A percentile compares a stretch with the other conserved stretches of the same genome.
Conservation (phyloP, 495 filamentous ascomycete species). For the Evernia prunastri region DNA sequence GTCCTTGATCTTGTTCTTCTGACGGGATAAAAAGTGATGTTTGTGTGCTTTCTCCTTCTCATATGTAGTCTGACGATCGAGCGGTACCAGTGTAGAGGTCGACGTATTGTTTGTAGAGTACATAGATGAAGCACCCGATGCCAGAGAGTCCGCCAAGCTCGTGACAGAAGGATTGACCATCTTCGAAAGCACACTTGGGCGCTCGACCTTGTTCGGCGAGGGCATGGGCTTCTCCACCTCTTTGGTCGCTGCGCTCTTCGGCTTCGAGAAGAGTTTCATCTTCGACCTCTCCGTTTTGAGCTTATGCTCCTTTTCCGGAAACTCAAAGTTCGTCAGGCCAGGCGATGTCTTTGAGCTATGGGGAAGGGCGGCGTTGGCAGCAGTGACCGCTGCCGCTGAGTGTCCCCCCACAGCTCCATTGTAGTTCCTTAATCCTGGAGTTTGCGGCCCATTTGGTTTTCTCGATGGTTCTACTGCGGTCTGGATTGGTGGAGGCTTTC, state of each 20-base stretch:
- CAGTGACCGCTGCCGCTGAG: constrained; percentile 65
- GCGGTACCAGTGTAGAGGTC: constrained; percentile 63
- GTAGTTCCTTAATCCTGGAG: constrained; percentile 45
- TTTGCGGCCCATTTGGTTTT: constrained; percentile 38
- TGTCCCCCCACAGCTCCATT: constrained; percentile 64
- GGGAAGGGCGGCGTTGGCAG: constrained; percentile 83
- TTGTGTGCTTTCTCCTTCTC: constrained; percentile 55
- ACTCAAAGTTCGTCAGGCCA: constrained; percentile 32
- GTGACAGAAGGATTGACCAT: constrained; percentile 71
- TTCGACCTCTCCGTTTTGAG: constrained; percentile 73
- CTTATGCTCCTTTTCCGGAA: constrained; percentile 55
- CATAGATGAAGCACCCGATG: constrained; percentile 59
- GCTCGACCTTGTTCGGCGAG: constrained; percentile 73
- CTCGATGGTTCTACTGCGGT: constrained; percentile 42
- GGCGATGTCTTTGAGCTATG: constrained; percentile 51
- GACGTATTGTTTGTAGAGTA: constrained; percentile 82
- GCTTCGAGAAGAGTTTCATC: constrained; percentile 87
- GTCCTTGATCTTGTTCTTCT: constrained; percentile 84
- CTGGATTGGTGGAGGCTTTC: constrained; percentile 49
- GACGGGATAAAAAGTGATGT: constrained; percentile 80
- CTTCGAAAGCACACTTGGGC: constrained; percentile 50
- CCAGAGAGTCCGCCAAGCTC: constrained; percentile 59
- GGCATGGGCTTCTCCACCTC: constrained; percentile 55
- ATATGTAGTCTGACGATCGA: constrained; percentile 34
- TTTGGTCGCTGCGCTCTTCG: constrained; percentile 72